A percentile compares a stretch with the other conserved stretches of the same genome.
These are phyloP conservation scores for Russula foetens DNA, from an alignment of 768 basidiomycete genomes.

Conservation along the genomic window DNA sequence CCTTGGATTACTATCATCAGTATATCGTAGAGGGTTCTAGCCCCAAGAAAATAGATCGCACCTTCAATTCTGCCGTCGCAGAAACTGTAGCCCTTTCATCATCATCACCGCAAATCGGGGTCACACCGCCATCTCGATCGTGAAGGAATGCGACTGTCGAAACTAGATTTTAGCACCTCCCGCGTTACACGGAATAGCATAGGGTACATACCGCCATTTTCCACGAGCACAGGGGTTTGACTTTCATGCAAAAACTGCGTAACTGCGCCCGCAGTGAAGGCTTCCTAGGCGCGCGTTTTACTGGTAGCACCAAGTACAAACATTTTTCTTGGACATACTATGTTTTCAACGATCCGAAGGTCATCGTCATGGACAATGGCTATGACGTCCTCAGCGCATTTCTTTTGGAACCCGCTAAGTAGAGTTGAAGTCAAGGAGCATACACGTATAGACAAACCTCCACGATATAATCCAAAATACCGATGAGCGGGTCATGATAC, in stretches of 20 bases:
- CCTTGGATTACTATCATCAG: neutral
- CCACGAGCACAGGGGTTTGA: neutral
- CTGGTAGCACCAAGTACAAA: too few relatives aligned
- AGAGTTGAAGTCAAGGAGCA: neutral
- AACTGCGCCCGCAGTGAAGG: neutral
- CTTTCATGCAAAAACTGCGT: neutral
- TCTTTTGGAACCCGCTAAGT: neutral
- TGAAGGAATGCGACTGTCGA: neutral
- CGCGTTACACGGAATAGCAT: neutral
- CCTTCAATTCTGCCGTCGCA: neutral
- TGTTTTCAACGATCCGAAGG: neutral
- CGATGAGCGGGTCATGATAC: too few relatives aligned
- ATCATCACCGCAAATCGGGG: neutral
- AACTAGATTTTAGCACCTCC: neutral
- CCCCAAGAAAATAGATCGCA: neutral
- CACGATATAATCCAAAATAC: too few relatives aligned
- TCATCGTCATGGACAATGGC: conserved; percentile 11
- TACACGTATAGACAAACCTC: neutral
- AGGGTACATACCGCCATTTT: neutral
- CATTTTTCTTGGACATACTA: neutral
- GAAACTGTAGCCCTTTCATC: neutral
- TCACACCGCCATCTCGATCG: neutral
- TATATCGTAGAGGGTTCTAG: neutral
- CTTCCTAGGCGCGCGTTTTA: neutral
- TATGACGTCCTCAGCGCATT: neutral